These are phyloP conservation scores for Thelonectria rubi DNA, from an alignment of 2,329 filamentous ascomycete species.

Conservation along the genomic window DNA sequence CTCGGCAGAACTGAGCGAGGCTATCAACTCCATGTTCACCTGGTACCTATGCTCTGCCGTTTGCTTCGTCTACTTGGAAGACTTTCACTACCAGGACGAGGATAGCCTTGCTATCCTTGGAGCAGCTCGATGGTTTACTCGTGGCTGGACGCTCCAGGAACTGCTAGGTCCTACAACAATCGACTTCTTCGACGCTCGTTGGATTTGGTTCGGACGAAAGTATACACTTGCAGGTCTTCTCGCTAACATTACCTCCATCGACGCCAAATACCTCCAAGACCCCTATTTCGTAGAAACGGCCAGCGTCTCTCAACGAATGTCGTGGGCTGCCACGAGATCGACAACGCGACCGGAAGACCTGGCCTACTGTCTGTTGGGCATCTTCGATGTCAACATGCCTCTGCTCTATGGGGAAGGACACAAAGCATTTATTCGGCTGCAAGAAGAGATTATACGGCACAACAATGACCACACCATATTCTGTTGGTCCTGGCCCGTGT, in stretches of 20 bases:
- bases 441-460: conserved; percentile 13
- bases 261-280: not conserved
- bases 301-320: conserved; percentile 4
- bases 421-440: conserved; percentile 13
- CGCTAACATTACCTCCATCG: not conserved
- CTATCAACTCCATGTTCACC: conserved; percentile 8
- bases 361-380: conserved; percentile 18
- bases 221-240: not conserved
- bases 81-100: not conserved
- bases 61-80: conserved; percentile 4
- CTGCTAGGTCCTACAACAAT: not conserved
- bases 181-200: not conserved
- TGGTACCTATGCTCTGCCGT: not conserved
- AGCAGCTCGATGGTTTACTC: not conserved
- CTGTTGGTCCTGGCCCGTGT: conserved; percentile 1
- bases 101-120: not conserved
- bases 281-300: not conserved
- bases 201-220: not conserved
- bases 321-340: conserved; percentile 9
- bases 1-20: conserved; percentile 8
- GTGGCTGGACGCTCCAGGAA: conserved; percentile 1
- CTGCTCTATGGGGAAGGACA: conserved; percentile 20
- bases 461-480: conserved; percentile 3
- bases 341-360: conserved; percentile 15
- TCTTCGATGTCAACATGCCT: conserved; percentile 22